phyloP scores from a whole-genome alignment of 2,329 filamentous ascomycete genomes.

The Lecanicillium sp. region DNA sequence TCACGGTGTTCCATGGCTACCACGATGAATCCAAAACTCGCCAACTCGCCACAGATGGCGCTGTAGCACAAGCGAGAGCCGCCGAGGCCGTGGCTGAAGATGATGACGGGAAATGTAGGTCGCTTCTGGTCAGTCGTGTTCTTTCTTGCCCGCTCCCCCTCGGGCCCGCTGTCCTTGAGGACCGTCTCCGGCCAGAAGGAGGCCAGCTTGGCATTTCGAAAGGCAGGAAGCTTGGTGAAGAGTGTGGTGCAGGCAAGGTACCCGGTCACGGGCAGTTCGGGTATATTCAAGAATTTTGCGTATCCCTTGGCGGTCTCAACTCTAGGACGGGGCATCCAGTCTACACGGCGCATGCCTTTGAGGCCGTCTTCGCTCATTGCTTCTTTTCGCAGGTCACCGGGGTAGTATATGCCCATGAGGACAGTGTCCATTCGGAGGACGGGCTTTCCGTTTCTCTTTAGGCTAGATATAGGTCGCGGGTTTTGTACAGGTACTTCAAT shows the following conservation, averaged over 20 bases:
- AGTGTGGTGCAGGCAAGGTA: slow-evolving; percentile 52
- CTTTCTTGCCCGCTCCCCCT: not conserved
- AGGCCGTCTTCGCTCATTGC: slow-evolving; percentile 23
- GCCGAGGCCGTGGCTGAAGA: slow-evolving; percentile 62
- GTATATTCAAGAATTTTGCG: slow-evolving; percentile 52
- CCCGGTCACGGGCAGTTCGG: slow-evolving; percentile 40
- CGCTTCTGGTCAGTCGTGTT: slow-evolving; percentile 16
- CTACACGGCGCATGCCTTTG: slow-evolving; percentile 44
- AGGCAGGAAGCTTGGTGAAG: slow-evolving; percentile 60
- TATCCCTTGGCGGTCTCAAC: slow-evolving; percentile 53
- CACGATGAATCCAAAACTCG: slow-evolving; percentile 60
- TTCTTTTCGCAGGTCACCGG: slow-evolving; percentile 37
- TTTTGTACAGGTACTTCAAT: slow-evolving; percentile 53
- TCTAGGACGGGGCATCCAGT: slow-evolving; percentile 57
- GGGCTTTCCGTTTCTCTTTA: slow-evolving; percentile 33
- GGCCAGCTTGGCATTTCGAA: slow-evolving; percentile 55
- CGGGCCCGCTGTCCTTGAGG: not conserved
- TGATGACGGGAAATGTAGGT: slow-evolving; percentile 53
- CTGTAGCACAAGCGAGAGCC: slow-evolving; percentile 59
- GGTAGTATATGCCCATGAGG: slow-evolving; percentile 61
- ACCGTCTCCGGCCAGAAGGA: slow-evolving; percentile 3
- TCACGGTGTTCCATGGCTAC: slow-evolving; percentile 60
- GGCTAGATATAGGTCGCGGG: slow-evolving; percentile 34
- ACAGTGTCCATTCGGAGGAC: slow-evolving; percentile 47
- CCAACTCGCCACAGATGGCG: slow-evolving; percentile 58